Percentiles rank a stretch among this genome's conserved stretches.
phyloP scores from a whole-genome alignment of 2,329 filamentous ascomycete genomes.

The Scedosporium minutisporum region DNA sequence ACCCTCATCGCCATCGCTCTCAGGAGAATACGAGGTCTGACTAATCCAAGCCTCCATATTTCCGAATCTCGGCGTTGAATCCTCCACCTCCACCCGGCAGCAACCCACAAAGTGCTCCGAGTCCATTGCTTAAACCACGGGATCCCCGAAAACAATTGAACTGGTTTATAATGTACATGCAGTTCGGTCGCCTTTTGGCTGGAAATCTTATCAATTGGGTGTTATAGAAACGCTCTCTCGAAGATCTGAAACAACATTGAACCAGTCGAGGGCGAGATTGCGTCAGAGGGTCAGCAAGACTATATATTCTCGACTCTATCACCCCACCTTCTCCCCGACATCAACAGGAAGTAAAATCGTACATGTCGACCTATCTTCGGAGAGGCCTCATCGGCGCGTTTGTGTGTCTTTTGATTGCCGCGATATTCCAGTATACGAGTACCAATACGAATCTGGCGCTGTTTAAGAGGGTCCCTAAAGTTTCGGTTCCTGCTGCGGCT shows the following conservation, averaged over 20 bases:
- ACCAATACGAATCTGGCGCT: not conserved
- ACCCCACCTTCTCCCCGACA: not conserved
- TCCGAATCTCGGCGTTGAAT: not conserved
- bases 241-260: too few species aligned
- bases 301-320: not conserved
- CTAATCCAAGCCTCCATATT: not conserved
- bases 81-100: not conserved
- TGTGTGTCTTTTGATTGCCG: slow-evolving; percentile 1
- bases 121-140: too few species aligned
- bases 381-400: slow-evolving; percentile 2
- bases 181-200: too few species aligned
- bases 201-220: too few species aligned
- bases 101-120: not conserved
- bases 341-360: not conserved
- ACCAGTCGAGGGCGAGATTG: not conserved
- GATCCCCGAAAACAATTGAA: not conserved
- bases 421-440: not conserved
- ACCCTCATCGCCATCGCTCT: too few species aligned
- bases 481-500: not conserved
- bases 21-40: too few species aligned
- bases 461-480: not conserved
- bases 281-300: not conserved
- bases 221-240: too few species aligned
- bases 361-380: slow-evolving; percentile 4
- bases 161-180: too few species aligned